Conservation (phyloP, 176 grass and related monocot genomes). For the Saccharum spontaneum region DNA sequence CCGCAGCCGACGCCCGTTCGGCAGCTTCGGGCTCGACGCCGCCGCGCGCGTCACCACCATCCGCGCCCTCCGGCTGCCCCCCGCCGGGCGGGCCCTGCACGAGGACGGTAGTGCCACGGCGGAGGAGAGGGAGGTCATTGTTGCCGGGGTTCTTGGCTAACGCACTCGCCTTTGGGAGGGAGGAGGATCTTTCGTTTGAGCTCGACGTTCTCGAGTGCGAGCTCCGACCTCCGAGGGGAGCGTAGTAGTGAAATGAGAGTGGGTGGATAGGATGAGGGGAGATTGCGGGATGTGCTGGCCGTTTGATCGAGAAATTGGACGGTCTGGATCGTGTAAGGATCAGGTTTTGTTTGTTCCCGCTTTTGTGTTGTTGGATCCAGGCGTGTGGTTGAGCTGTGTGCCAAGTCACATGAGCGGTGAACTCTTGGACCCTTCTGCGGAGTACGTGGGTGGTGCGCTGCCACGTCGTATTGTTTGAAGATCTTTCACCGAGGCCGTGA, state of each 20-base stretch:
- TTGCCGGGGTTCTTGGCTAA: neutral
- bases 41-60: constrained; percentile 46
- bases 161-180: neutral
- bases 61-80: constrained; percentile 23
- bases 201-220: constrained; percentile 28
- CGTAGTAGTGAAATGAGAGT: constrained; percentile 8
- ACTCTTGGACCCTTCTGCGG: constrained; percentile 19
- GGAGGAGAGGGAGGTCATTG: constrained; percentile 77
- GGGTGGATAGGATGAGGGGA: constrained; percentile 61
- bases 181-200: constrained; percentile 11
- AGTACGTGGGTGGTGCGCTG: neutral
- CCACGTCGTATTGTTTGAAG: constrained; percentile 26
- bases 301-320: constrained; percentile 39
- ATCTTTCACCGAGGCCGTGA: neutral
- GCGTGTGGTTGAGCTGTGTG: constrained; percentile 30
- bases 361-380: neutral
- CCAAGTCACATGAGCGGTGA: constrained; percentile 46
- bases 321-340: constrained; percentile 55
- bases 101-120: constrained; percentile 46
- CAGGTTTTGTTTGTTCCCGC: constrained; percentile 56
- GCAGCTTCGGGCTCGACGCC: constrained; percentile 61
- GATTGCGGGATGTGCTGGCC: constrained; percentile 40
- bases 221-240: neutral
- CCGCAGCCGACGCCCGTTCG: constrained; percentile 59
- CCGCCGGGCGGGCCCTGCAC: constrained; percentile 27